These are phyloP conservation scores for Argentina anserina DNA, from an alignment of 306 rosid genomes.

Conservation along the genomic window DNA sequence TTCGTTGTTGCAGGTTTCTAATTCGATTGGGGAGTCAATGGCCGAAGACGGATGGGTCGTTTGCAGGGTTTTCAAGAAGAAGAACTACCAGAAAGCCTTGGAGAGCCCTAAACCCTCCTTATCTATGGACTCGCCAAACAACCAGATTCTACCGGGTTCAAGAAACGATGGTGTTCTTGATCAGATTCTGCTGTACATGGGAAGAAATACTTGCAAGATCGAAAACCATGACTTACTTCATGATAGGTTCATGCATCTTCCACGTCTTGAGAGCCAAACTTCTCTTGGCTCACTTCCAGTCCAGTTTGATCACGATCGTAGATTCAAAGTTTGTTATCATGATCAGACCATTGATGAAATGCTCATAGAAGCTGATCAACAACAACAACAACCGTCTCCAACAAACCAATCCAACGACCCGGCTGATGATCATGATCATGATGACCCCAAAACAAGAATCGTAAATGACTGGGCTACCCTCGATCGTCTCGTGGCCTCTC, in stretches of 20 bases:
- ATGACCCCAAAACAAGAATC: conserved; percentile 3
- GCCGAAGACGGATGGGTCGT: conserved; percentile 57
- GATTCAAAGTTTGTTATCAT: conserved; percentile 10
- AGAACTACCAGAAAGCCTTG: conserved; percentile 45
- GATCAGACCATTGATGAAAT: conserved; percentile 31
- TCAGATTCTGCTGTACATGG: conserved; percentile 55
- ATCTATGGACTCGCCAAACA: conserved; percentile 21
- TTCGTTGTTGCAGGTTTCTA: conserved; percentile 27
- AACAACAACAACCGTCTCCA: conserved; percentile 7
- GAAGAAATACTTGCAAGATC: conserved; percentile 46
- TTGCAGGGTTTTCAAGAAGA: conserved; percentile 57
- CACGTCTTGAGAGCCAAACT: conserved; percentile 47
- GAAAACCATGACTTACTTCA: conserved; percentile 29
- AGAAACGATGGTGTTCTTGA: conserved; percentile 47
- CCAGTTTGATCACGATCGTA: conserved; percentile 20
- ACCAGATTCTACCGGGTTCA: conserved; percentile 13
- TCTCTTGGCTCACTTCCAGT: conserved; percentile 16
- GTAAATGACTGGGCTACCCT: conserved; percentile 46
- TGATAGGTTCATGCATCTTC: conserved; percentile 49
- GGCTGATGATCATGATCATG: not conserved
- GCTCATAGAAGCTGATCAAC: conserved; percentile 22
- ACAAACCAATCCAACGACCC: conserved; percentile 17
- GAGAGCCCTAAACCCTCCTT: conserved; percentile 42
- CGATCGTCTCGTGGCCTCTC: conserved; percentile 54
- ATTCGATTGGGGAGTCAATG: conserved; percentile 32